Conservation (phyloP, 139 green algal species). For the Chlorella sp. region DNA sequence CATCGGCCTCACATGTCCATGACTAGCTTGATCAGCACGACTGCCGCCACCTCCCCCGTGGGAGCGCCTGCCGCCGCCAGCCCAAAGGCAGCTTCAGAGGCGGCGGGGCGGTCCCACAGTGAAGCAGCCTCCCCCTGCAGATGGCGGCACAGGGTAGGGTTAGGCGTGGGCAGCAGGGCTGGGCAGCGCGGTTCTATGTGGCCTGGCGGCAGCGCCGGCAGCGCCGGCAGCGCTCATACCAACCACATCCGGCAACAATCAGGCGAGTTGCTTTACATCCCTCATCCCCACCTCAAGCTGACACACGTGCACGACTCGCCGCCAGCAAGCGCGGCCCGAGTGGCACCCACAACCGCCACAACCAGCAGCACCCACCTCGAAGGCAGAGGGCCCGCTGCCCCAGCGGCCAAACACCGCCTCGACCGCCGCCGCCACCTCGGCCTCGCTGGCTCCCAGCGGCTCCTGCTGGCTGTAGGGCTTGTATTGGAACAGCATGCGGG, state of each 20-base stretch:
- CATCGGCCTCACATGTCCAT: slow-evolving; percentile 69
- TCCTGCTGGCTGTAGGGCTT: slow-evolving; percentile 64
- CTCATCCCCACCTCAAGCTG: too few relatives aligned
- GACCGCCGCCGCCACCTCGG: slow-evolving; percentile 56
- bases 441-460: slow-evolving; percentile 25
- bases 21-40: slow-evolving; percentile 76
- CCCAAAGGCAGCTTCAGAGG: not conserved
- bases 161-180: not conserved
- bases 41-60: slow-evolving; percentile 52
- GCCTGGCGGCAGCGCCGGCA: not conserved
- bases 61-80: not conserved
- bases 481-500: slow-evolving; percentile 54
- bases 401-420: slow-evolving; percentile 52
- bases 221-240: not conserved
- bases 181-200: not conserved
- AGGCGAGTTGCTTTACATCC: too few relatives aligned
- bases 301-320: too few relatives aligned
- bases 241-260: too few relatives aligned
- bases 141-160: not conserved
- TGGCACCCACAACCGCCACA: not conserved
- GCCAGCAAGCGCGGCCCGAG: too few relatives aligned
- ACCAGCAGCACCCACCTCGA: not conserved
- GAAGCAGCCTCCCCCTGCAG: not conserved
- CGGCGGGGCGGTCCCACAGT: slow-evolving; percentile 3
- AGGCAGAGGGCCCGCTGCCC: slow-evolving; percentile 10